Evolutionary conservation across 1,284 basidiomycete species (phyloP).

Genomic region (Macrocybe sp.): DNA sequence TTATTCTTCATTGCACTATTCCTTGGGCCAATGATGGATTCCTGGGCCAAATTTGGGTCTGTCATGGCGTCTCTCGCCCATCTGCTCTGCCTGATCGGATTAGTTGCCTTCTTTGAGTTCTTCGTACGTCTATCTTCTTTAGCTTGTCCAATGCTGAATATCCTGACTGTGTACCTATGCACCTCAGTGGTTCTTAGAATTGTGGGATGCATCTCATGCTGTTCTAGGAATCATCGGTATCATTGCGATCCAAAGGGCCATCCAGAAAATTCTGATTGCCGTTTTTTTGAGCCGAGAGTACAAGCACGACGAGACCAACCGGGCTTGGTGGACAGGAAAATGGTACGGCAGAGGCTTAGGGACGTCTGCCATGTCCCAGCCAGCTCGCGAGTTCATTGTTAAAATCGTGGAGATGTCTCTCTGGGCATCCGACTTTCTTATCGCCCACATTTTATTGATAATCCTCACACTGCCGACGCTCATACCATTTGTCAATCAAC

Average conservation of each 20-base stretch:
- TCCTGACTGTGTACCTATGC: slow-evolving; percentile 13
- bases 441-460: slow-evolving; percentile 80
- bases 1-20: slow-evolving; percentile 92
- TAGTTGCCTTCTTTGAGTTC: slow-evolving; percentile 92
- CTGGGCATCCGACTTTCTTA: slow-evolving; percentile 88
- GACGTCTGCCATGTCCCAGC: slow-evolving; percentile 85
- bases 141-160: background rate
- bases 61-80: slow-evolving; percentile 91
- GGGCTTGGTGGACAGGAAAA: slow-evolving; percentile 98
- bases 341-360: slow-evolving; percentile 94
- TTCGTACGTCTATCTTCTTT: slow-evolving; percentile 56
- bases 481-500: slow-evolving; percentile 81
- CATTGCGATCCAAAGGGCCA: slow-evolving; percentile 82
- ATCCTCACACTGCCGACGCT: slow-evolving; percentile 81
- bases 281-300: slow-evolving; percentile 92
- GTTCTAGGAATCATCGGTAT: slow-evolving; percentile 86
- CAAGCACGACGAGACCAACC: slow-evolving; percentile 96
- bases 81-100: slow-evolving; percentile 71
- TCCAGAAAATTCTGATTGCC: slow-evolving; percentile 91
- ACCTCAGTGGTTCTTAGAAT: slow-evolving; percentile 89
- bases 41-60: slow-evolving; percentile 83
- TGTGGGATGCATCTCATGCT: slow-evolving; percentile 94
- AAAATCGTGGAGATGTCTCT: slow-evolving; percentile 96
- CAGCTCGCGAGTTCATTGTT: slow-evolving; percentile 93
- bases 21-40: slow-evolving; percentile 87